Evolutionary conservation across 1,284 basidiomycete genomes (phyloP).

Genomic region (Anthracocystis panici-leucophaei): DNA sequence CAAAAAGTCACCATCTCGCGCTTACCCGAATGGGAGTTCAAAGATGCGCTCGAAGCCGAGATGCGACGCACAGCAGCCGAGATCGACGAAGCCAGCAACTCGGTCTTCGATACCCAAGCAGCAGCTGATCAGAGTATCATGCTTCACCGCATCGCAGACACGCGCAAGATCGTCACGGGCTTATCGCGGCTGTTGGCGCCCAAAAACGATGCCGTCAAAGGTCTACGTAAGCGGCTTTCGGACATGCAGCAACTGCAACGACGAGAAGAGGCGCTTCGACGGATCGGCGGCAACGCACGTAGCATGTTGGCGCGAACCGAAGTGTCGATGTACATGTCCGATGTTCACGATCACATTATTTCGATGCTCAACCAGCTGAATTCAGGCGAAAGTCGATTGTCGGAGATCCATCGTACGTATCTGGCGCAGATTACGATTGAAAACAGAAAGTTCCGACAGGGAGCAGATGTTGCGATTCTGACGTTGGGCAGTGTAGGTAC

Average conservation of each 20-base stretch:
- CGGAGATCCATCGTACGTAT: constrained; percentile 87
- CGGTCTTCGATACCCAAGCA: constrained; percentile 54
- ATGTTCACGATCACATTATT: constrained; percentile 93
- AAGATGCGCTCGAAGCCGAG: constrained; percentile 43
- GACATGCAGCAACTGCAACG: constrained; percentile 69
- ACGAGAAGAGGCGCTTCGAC: constrained; percentile 33
- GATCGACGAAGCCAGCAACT: constrained; percentile 50
- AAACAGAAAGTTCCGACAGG: constrained; percentile 70
- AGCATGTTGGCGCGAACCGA: constrained; percentile 47
- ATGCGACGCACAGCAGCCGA: constrained; percentile 55
- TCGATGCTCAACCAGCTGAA: constrained; percentile 85
- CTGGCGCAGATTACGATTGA: constrained; percentile 80
- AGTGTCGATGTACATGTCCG: constrained; percentile 83
- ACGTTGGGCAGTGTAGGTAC: constrained; percentile 77
- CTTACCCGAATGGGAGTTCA: constrained; percentile 49
- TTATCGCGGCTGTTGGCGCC: constrained; percentile 81
- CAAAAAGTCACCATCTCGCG: constrained; percentile 51
- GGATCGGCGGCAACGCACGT: constrained; percentile 44
- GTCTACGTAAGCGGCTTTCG: constrained; percentile 79
- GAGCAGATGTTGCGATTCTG: constrained; percentile 45
- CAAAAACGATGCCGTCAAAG: constrained; percentile 85
- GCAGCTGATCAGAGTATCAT: constrained; percentile 70
- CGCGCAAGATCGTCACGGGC: constrained; percentile 84
- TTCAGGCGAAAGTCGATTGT: constrained; percentile 89
- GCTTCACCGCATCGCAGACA: constrained; percentile 81